phyloP scores from a whole-genome alignment of 257 asterid species.

The Solanum medicagineum region DNA sequence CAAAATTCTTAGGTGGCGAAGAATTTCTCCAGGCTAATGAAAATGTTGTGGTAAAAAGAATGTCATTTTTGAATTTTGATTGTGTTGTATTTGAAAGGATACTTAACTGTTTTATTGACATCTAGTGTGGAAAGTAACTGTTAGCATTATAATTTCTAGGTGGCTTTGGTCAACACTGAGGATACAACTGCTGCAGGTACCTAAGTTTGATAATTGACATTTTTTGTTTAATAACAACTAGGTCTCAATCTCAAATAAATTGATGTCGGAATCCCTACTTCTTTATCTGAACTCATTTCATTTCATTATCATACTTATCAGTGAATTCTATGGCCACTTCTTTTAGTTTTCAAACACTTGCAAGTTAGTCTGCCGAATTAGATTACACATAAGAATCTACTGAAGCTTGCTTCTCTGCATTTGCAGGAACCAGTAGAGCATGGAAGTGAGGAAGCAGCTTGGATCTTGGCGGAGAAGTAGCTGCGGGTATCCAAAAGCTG shows the following conservation, averaged over 20 bases:
- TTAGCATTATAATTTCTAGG: background rate
- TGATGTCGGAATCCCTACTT: too few species aligned
- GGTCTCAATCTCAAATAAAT: too few species aligned
- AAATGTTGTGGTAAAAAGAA: slow-evolving; percentile 20
- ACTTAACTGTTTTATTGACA: background rate
- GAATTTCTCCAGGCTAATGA: slow-evolving; percentile 1
- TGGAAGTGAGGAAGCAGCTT: background rate
- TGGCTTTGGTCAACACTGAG: slow-evolving; percentile 3
- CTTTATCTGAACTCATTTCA: background rate
- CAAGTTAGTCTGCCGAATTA: background rate
- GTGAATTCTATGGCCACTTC: background rate
- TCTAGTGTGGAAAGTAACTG: background rate
- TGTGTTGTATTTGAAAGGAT: background rate
- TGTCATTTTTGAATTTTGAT: background rate
- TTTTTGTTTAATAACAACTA: too few species aligned
- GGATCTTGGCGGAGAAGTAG: background rate
- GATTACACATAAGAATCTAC: too few species aligned
- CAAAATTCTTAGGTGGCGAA: slow-evolving; percentile 29
- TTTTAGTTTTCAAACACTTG: background rate
- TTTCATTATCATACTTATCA: background rate
- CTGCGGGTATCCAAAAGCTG: background rate
- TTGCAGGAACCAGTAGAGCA: slow-evolving; percentile 16
- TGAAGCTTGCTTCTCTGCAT: background rate
- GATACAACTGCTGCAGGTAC: background rate
- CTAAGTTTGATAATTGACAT: too few species aligned